Conservation (phyloP, 768 basidiomycete species). For the Pholiota conissans region DNA sequence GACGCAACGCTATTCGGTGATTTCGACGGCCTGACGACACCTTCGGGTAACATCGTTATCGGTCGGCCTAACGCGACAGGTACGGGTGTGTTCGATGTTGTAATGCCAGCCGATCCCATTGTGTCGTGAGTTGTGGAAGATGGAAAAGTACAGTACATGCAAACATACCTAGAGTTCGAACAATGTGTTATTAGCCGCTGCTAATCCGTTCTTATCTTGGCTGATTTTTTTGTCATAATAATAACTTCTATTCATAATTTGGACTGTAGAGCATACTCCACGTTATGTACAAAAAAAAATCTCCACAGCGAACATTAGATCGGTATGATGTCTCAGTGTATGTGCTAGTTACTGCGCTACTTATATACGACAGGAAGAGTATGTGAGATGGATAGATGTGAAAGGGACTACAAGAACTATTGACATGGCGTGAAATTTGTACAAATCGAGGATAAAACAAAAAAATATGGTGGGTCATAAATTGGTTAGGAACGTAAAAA, state of each 20-base stretch:
- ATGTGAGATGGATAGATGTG: conserved; percentile 5
- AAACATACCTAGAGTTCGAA: neutral
- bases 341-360: neutral
- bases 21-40: conserved; percentile 89
- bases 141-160: neutral
- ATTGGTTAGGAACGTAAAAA: conserved; percentile 11
- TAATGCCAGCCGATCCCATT: conserved; percentile 47
- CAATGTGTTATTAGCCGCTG: neutral
- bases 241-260: conserved; percentile 1
- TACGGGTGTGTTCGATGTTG: conserved; percentile 93
- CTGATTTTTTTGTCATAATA: neutral
- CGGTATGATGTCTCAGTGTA: neutral
- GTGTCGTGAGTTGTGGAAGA: conserved; percentile 1
- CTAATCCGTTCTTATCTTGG: neutral
- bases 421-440: conserved; percentile 8
- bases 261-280: conserved; percentile 9
- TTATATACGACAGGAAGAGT: conserved; percentile 6
- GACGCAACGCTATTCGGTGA: conserved; percentile 95
- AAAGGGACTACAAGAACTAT: conserved; percentile 7
- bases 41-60: conserved; percentile 89
- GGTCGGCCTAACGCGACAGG: conserved; percentile 87
- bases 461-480: conserved; percentile 8
- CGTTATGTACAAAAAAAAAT: conserved; percentile 8
- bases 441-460: conserved; percentile 22
- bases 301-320: neutral